A percentile compares a stretch with the other conserved stretches of the same genome.
Evolutionary conservation across 108 stramenopile genomes (phyloP).

Genomic region (Asterionellopsis glacialis): DNA sequence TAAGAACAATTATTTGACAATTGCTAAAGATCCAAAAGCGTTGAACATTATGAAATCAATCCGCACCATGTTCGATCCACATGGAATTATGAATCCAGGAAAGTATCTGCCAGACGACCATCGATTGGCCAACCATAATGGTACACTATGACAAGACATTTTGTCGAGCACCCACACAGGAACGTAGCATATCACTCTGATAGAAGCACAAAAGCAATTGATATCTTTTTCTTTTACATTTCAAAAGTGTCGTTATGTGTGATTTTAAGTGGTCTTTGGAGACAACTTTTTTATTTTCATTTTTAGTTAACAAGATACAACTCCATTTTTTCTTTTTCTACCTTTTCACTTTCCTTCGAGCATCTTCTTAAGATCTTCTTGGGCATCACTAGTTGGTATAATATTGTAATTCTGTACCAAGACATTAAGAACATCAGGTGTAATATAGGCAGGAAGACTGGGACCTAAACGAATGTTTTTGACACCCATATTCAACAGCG

Average conservation of each 20-base stretch:
- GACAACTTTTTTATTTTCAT: no score
- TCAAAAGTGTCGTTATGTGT: neutral
- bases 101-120: conserved; percentile 57
- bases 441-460: conserved; percentile 61
- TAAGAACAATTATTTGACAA: conserved; percentile 59
- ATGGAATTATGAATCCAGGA: conserved; percentile 80
- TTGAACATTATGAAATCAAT: conserved; percentile 55
- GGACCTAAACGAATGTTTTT: conserved; percentile 84
- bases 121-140: neutral
- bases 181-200: no score
- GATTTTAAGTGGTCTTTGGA: no score
- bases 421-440: conserved; percentile 56
- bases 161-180: no score
- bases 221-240: neutral
- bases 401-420: conserved; percentile 65
- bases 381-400: conserved; percentile 51
- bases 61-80: conserved; percentile 67
- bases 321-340: neutral
- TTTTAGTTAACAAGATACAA: no score
- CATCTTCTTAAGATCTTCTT: conserved; percentile 49
- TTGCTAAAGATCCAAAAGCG: conserved; percentile 35
- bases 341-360: conserved; percentile 53
- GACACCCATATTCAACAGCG: conserved; percentile 67
- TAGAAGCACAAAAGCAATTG: neutral
- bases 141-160: no score